Percentiles rank a stretch among this genome's conserved stretches.
Evolutionary conservation across 768 basidiomycete genomes (phyloP).

Genomic region (Kwoniella sp.): DNA sequence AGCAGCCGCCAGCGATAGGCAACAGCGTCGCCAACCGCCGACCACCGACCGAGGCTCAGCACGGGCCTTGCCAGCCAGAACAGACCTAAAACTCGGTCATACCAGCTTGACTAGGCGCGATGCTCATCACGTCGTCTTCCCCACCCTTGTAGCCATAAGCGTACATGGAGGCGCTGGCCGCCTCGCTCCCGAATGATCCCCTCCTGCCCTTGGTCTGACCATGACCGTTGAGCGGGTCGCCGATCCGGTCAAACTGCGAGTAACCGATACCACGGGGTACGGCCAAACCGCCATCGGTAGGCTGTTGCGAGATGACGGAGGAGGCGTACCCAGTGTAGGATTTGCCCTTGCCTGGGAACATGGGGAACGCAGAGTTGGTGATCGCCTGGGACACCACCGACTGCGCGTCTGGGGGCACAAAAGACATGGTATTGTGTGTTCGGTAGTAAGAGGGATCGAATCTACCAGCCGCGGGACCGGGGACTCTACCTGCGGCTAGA

Average conservation of each 20-base stretch:
- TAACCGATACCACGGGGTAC: slow-evolving; percentile 67
- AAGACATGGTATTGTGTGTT: slow-evolving; percentile 85
- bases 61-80: slow-evolving; percentile 3
- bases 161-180: slow-evolving; percentile 43
- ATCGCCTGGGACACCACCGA: slow-evolving; percentile 96
- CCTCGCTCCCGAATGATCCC: slow-evolving; percentile 29
- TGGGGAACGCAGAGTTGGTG: slow-evolving; percentile 55
- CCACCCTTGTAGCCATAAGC: slow-evolving; percentile 49
- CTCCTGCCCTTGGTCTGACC: not conserved
- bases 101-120: slow-evolving; percentile 50
- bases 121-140: slow-evolving; percentile 44
- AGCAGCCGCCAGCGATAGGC: no score
- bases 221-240: slow-evolving; percentile 47
- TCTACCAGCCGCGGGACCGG: slow-evolving; percentile 82
- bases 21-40: no score
- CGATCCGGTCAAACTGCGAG: slow-evolving; percentile 83
- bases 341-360: slow-evolving; percentile 67
- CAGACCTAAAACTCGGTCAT: slow-evolving; percentile 44
- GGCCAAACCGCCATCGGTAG: slow-evolving; percentile 51
- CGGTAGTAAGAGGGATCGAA: slow-evolving; percentile 96
- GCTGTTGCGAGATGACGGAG: slow-evolving; percentile 90
- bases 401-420: slow-evolving; percentile 76
- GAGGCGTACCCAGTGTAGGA: slow-evolving; percentile 77
- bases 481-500: slow-evolving; percentile 44
- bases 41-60: no score